Base-by-base conservation (phyloP, 1,284 basidiomycete genomes). In the Peniophora sp. region DNA sequence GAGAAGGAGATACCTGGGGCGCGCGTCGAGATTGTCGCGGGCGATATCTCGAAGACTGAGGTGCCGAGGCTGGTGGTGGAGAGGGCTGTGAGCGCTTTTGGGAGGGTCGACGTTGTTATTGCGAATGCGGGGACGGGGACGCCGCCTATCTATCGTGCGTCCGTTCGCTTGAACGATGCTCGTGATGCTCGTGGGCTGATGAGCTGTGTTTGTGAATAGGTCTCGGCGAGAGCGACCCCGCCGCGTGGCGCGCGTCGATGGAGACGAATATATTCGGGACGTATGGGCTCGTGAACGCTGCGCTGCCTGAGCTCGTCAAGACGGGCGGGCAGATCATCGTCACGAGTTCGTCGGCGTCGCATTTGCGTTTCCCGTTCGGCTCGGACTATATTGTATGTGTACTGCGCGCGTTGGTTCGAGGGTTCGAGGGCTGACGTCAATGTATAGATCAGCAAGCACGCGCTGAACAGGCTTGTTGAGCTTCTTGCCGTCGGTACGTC, bases 391-490 rank as follows among this genome's bases (percentile, higher is more conserved):
- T 41, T 15, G 37, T 41, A 20, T n/a, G 34, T 36, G 10, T n/a
- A 10, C n/a, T 36, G 10, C 37, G n/a, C 18, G 8, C 37, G 8
- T 51, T 67, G 62, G 27, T 6, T 20, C 37, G n/a, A 5, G 18
- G 8, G 18, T 5, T 41, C 37, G 15, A 41, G 12, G 12, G 27
- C 27, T 32, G 12, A 32, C 27, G 12, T 32, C 27, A 6, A 32
- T 32, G 27, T 6, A 32, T 24, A 45, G 20, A 9, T 45, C 20
- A 23, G 20, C 43, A 45, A 45, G 18, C 43, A 45, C 22, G 22
- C 43, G 10, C n/a, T 24, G 5, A 24, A 45, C 22, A 18, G 43
- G 8, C 43, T 45, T 23, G 43, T 24, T 24, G 43, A 45, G 20
- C 43, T 45, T n/a, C 8, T 45, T 8, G n/a, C 43, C 6, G 14